Percentiles rank a stretch among this genome's conserved stretches.
These are phyloP conservation scores for Actinidia arguta DNA, from an alignment of 179 eudicot genomes.

Conservation along the genomic window DNA sequence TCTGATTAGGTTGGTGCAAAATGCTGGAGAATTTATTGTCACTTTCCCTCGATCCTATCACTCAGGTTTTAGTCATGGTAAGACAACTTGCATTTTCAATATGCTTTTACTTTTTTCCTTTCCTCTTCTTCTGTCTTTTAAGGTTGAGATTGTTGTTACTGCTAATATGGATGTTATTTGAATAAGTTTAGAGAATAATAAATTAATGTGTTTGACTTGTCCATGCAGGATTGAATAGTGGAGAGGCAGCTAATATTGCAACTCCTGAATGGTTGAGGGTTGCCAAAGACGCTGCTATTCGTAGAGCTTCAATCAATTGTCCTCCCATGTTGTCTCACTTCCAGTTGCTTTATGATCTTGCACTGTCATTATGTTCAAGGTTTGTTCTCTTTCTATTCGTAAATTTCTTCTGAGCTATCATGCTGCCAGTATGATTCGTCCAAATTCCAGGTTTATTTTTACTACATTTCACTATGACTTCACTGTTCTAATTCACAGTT, in stretches of 20 bases:
- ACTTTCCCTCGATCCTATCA: slow-evolving; percentile 99
- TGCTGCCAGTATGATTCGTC: slow-evolving; percentile 10
- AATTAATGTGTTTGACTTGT: neutral
- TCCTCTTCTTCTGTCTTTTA: neutral
- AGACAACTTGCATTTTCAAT: slow-evolving; percentile 14
- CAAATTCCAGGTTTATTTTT: neutral
- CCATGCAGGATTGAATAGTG: slow-evolving; percentile 75
- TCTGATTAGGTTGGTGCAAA: slow-evolving; percentile 87
- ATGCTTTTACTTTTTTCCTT: neutral
- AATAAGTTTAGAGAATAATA: neutral
- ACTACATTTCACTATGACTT: neutral
- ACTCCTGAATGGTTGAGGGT: slow-evolving; percentile 96
- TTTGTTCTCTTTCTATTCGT: slow-evolving; percentile 30
- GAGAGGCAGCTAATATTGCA: slow-evolving; percentile 97
- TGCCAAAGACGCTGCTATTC: slow-evolving; percentile 97
- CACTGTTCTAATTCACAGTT: neutral
- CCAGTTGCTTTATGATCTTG: slow-evolving; percentile 94
- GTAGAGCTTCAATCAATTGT: slow-evolving; percentile 93
- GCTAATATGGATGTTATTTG: neutral
- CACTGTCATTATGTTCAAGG: slow-evolving; percentile 82
- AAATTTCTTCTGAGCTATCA: neutral
- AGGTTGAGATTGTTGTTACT: slow-evolving; percentile 11
- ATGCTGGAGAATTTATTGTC: slow-evolving; percentile 98
- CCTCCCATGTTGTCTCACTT: slow-evolving; percentile 99
- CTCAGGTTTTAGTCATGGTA: slow-evolving; percentile 98